Base-by-base conservation (phyloP, 2,329 filamentous ascomycete genomes). In the Dactylella cylindrospora region DNA sequence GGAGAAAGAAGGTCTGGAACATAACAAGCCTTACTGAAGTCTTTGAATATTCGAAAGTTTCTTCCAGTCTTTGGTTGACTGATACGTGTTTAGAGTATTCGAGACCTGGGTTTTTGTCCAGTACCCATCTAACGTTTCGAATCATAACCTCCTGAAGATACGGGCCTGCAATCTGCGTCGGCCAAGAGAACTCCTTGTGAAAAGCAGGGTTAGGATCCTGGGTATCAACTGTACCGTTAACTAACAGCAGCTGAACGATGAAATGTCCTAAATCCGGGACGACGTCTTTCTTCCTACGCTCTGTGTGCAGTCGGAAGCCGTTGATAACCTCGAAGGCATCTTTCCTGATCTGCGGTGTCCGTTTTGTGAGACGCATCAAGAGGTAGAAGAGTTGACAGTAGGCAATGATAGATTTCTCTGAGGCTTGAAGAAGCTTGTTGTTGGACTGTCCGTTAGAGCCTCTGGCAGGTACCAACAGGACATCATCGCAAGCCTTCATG, bases 301-400 rank as follows among this genome's bases (percentile, higher is more conserved):
- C 9, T 3, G 38, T 8, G 3, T 5, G 3, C 3, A 7, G 5
- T 15, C 3, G 25, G n/a, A 41, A 41, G 8, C 28, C 38, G 5
- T 5, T 41, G 3, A 41, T 3, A 3, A 5, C 7, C 22, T 25
- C 17, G 9, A 41, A 41, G 15, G 38, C 38, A 19, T 41, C 38
- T 4, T 20, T 13, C 13, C 38, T 6, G 9, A 41, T 41, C 8
- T 8, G 4, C 3, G 38, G 38, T 7, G 38, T n/a, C 5, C 20
- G 9, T 13, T 41, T 5, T 7, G 38, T 13, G 13, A 41, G 22
- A 13, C 19, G 5, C 12, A 26, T 41, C 7, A 41, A 7, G 7
- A 41, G 22, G 13, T 41, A 41, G 9, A 41, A 26, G 13, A 41
- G 22, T 41, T 41, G 38, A 26, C 38, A 41, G 22, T 41, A 41